These are phyloP conservation scores for Venustampulla echinocandica DNA, from an alignment of 495 filamentous ascomycete species.

Conservation along the genomic window DNA sequence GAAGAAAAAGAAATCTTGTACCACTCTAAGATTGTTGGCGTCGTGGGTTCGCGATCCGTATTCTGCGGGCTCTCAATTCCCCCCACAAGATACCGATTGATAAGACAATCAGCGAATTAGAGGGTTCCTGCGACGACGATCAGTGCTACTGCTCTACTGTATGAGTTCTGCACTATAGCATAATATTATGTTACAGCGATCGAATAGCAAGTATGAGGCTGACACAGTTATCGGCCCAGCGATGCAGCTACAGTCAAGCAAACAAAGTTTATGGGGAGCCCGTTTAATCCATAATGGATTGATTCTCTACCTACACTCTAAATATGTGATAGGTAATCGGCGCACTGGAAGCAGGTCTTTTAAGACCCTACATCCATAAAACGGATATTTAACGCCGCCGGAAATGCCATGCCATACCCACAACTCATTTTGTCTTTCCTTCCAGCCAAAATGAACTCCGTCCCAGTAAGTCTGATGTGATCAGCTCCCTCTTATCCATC, in stretches of 20 bases:
- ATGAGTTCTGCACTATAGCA: neutral
- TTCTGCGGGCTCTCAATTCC: neutral
- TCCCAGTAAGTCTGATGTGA: neutral
- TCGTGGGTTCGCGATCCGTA: neutral
- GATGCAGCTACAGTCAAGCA: too few relatives aligned
- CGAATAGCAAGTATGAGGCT: too few relatives aligned
- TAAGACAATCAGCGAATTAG: slow-evolving; percentile 1
- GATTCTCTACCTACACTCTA: too few relatives aligned
- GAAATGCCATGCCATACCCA: neutral
- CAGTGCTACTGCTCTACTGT: neutral
- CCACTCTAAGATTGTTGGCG: neutral
- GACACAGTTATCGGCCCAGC: too few relatives aligned
- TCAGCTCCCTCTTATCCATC: neutral
- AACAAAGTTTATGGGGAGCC: too few relatives aligned
- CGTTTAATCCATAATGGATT: too few relatives aligned
- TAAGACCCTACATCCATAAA: too few relatives aligned
- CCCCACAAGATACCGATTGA: neutral
- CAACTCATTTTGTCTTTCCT: neutral
- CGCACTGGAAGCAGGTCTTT: too few relatives aligned
- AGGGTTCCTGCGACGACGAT: neutral
- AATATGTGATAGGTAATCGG: too few relatives aligned
- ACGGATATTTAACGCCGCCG: neutral
- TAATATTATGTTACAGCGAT: too few relatives aligned
- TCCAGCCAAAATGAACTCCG: neutral
- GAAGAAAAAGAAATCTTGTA: too few relatives aligned